A percentile compares a stretch with the other conserved stretches of the same genome.
Conservation (phyloP, 495 filamentous ascomycete genomes). For the Penicillium chermesinum region DNA sequence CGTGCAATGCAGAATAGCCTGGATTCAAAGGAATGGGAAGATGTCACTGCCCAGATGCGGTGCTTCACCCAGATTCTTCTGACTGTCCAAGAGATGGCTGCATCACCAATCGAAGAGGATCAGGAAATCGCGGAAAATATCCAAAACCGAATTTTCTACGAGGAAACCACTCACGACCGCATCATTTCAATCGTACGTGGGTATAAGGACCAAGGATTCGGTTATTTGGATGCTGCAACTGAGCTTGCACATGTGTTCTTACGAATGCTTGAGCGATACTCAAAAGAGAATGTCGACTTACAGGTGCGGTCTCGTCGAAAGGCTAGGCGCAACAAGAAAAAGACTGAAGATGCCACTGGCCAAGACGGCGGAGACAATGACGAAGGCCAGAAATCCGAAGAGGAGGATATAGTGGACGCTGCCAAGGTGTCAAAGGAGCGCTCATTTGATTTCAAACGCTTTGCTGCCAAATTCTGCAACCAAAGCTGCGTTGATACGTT, state of each 20-base stretch:
- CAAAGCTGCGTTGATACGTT: constrained; percentile 89
- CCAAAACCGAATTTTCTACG: constrained; percentile 93
- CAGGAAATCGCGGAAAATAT: constrained; percentile 98
- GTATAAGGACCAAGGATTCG: constrained; percentile 91
- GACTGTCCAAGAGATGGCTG: constrained; percentile 90
- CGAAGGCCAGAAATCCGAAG: constrained; percentile 60
- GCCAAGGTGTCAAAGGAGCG: constrained; percentile 69
- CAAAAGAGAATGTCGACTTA: constrained; percentile 88
- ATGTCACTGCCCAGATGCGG: constrained; percentile 81
- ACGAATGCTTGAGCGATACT: constrained; percentile 86
- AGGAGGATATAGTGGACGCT: constrained; percentile 67
- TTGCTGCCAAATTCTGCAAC: constrained; percentile 71
- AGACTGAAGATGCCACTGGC: constrained; percentile 27
- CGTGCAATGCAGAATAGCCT: constrained; percentile 70
- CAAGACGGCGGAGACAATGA: constrained; percentile 36
- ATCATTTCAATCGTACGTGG: constrained; percentile 70
- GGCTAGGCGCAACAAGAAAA: constrained; percentile 64
- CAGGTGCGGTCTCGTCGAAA: constrained; percentile 78
- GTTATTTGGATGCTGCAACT: constrained; percentile 87
- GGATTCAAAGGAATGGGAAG: constrained; percentile 80
- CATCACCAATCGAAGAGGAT: constrained; percentile 81
- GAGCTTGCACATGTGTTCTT: constrained; percentile 89
- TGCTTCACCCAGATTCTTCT: constrained; percentile 77
- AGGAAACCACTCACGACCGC: constrained; percentile 87
- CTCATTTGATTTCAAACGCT: constrained; percentile 89